Conservation (phyloP, 129 eudicot species). For the Tanacetum coccineum region DNA sequence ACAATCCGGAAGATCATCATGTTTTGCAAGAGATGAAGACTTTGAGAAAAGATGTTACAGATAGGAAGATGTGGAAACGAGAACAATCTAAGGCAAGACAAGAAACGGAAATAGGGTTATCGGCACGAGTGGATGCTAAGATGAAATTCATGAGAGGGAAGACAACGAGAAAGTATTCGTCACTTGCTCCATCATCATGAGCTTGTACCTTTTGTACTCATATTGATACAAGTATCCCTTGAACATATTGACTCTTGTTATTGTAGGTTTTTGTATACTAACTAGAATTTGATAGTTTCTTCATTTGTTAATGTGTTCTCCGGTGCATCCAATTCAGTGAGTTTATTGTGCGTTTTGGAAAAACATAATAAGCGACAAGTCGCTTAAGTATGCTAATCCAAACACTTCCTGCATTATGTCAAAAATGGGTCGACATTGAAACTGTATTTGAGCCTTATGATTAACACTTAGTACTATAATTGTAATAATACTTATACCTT, state of each 20-base stretch:
- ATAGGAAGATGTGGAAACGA: conserved; percentile 52
- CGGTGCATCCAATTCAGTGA: neutral
- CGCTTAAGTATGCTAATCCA: too few relatives aligned
- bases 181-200: conserved; percentile 15
- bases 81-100: conserved; percentile 47
- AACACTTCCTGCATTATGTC: too few relatives aligned
- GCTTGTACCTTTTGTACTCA: neutral
- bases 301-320: neutral
- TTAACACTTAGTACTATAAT: too few relatives aligned
- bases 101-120: conserved; percentile 52
- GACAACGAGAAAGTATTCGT: conserved; percentile 38
- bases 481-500: too few relatives aligned
- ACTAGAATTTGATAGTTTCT: conserved; percentile 14
- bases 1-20: conserved; percentile 65
- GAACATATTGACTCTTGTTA: neutral
- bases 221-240: neutral
- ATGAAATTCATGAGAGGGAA: conserved; percentile 41
- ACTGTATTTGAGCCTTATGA: too few relatives aligned
- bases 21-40: conserved; percentile 58
- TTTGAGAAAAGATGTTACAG: conserved; percentile 38
- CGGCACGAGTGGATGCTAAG: conserved; percentile 73
- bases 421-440: too few relatives aligned
- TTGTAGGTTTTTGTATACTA: conserved; percentile 16
- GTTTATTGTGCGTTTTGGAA: too few relatives aligned
- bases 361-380: too few relatives aligned